Conservation (phyloP, 2,329 filamentous ascomycete species). For the Fusarium clavum region DNA sequence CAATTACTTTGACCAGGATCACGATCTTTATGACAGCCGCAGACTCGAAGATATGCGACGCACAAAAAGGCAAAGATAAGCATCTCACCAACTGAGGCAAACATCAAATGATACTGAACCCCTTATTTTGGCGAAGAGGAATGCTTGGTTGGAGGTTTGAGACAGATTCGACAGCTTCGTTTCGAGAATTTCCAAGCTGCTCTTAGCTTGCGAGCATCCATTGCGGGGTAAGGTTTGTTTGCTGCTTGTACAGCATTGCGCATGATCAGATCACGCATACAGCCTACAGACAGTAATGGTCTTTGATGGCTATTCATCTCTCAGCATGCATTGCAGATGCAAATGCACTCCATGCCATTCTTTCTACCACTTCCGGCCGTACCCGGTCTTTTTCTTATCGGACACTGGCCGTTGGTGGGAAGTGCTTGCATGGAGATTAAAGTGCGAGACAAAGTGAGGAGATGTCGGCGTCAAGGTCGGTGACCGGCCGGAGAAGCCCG, state of each 20-base stretch:
- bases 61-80: neutral
- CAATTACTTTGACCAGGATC: neutral
- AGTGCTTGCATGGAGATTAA: slow-evolving; percentile 29
- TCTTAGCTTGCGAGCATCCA: slow-evolving; percentile 12
- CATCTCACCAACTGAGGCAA: neutral
- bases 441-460: slow-evolving; percentile 12
- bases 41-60: neutral
- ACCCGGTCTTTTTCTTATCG: slow-evolving; percentile 30
- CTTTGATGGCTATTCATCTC: slow-evolving; percentile 1
- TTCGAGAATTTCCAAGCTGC: neutral
- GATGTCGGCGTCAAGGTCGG: slow-evolving; percentile 24
- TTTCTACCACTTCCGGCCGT: slow-evolving; percentile 22
- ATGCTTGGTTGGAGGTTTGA: neutral
- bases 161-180: neutral
- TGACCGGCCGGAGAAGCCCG: slow-evolving; percentile 33
- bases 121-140: neutral
- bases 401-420: slow-evolving; percentile 19
- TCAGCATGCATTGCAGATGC: slow-evolving; percentile 1
- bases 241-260: slow-evolving; percentile 9
- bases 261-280: slow-evolving; percentile 34
- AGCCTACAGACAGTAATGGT: neutral
- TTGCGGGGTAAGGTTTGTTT: slow-evolving; percentile 6
- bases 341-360: slow-evolving; percentile 15
- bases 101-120: neutral
- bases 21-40: neutral